Evolutionary conservation across 2,329 filamentous ascomycete species (phyloP), one percentile per base, ranked within the genome.

Genomic region (Chlorencoelia australis): DNA sequence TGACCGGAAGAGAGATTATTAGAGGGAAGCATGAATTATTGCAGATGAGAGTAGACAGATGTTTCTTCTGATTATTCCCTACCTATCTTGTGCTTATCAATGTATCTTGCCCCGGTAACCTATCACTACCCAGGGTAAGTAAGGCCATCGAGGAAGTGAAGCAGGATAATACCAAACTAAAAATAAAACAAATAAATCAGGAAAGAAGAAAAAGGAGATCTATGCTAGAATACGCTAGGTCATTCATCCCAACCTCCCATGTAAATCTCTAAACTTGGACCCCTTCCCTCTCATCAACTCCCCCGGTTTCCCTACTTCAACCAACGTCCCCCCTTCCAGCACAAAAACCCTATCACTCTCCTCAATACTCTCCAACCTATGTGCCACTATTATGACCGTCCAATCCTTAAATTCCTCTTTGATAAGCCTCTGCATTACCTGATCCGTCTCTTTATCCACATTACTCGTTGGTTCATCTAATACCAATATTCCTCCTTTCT

Each of bases 221-320:
- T n/a, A n/a, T n/a, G n/a, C n/a, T n/a, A n/a, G n/a, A n/a, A n/a
- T n/a, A n/a, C n/a, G n/a, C n/a, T n/a, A n/a, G n/a, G n/a, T n/a
- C n/a, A n/a, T n/a, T n/a, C n/a, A n/a, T n/a, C 9, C 13, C 19
- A 22, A 15, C 22, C 13, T 36, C 26, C 26, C 34, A 36, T 2
- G n/a, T n/a, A 36, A 16, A 19, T 21, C 27, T 14, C 10, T 31
- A 6, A 36, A 36, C 11, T 15, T 6, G 3, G 25, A 30, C 8
- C 20, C 37, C 6, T 42, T 21, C 11, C 15, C 20, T 6, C 19
- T 20, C 27, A 61, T 50, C 35, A 96, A 65, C 46, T 83, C 76
- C 64, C 78, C 87, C 0, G 89, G 89, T 50, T 89, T 79, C 10
- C 77, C 89, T 54, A 74, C 95, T 62, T 96, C 88, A 7, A 88